A percentile compares a stretch with the other conserved stretches of the same genome.
Conservation (phyloP, 768 basidiomycete species). For the Phanerochaete sordida region DNA sequence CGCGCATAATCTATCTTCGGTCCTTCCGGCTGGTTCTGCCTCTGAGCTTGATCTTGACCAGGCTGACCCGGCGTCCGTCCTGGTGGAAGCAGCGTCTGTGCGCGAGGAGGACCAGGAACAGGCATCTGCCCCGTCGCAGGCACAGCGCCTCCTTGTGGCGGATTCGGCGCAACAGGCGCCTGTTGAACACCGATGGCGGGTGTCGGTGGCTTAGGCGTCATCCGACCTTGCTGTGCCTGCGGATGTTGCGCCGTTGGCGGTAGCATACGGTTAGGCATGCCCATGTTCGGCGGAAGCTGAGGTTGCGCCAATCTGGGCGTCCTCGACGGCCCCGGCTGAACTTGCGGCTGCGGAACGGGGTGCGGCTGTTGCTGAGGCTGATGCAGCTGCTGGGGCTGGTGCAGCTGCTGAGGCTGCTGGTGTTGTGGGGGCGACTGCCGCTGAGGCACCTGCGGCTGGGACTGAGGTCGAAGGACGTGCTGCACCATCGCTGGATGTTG, state of each 20-base stretch:
- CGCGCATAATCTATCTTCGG: too few species aligned
- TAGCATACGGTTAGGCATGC: conserved; percentile 16
- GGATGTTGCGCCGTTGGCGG: not conserved
- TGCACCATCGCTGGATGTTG: conserved; percentile 34
- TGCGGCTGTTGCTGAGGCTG: conserved; percentile 43
- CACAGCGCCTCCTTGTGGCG: not conserved
- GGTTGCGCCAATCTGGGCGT: conserved; percentile 42
- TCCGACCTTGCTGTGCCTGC: not conserved
- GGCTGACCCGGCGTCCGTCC: not conserved
- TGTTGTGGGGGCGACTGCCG: conserved; percentile 44
- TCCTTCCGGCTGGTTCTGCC: too few species aligned
- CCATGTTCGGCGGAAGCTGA: conserved; percentile 30
- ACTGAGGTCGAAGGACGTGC: conserved; percentile 46
- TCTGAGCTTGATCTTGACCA: not conserved
- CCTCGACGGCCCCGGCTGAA: conserved; percentile 38
- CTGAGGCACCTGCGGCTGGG: conserved; percentile 49
- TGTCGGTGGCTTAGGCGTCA: conserved; percentile 6
- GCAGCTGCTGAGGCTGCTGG: conserved; percentile 32
- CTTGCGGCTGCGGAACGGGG: conserved; percentile 29
- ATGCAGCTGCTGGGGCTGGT: conserved; percentile 29
- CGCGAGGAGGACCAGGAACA: not conserved
- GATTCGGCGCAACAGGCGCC: not conserved
- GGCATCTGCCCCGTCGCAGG: not conserved
- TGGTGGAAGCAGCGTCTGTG: not conserved
- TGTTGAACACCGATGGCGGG: not conserved